These are phyloP conservation scores for Rugonectria rugulosa DNA, from an alignment of 2,329 filamentous ascomycete species.

Conservation along the genomic window DNA sequence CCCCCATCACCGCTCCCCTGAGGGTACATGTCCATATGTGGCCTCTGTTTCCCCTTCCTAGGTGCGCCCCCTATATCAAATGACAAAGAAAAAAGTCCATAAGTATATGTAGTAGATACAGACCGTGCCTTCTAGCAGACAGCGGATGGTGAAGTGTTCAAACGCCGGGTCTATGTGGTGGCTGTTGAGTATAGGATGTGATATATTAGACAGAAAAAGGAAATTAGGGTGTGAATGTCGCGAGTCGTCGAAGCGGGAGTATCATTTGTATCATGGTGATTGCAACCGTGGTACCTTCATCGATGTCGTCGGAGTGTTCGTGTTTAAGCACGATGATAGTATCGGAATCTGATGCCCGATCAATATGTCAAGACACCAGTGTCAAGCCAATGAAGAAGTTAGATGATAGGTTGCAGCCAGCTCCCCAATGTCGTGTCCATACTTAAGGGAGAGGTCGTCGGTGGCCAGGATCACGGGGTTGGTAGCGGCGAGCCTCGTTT, in stretches of 20 bases:
- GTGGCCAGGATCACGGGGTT: constrained; percentile 55
- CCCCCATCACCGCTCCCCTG: constrained; percentile 28
- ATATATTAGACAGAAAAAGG: constrained; percentile 39
- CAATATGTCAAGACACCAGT: constrained; percentile 2
- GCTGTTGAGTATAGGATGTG: constrained; percentile 33
- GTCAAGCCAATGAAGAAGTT: neutral
- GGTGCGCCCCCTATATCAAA: constrained; percentile 40
- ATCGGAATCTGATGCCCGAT: constrained; percentile 7
- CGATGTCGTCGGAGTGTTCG: constrained; percentile 34
- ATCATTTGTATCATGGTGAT: constrained; percentile 31
- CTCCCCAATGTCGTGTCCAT: constrained; percentile 21
- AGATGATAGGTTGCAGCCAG: no score
- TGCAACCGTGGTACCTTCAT: constrained; percentile 35
- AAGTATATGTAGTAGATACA: constrained; percentile 41
- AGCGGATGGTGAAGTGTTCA: constrained; percentile 31
- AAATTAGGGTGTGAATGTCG: constrained; percentile 33
- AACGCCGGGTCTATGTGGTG: constrained; percentile 47
- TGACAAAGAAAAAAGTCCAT: constrained; percentile 32
- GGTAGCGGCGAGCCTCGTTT: constrained; percentile 49
- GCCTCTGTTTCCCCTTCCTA: constrained; percentile 27
- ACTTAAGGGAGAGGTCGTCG: constrained; percentile 47
- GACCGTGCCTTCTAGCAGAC: constrained; percentile 27
- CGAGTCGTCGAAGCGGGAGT: constrained; percentile 37
- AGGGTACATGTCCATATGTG: constrained; percentile 35
- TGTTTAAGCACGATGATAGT: constrained; percentile 21